phyloP scores from a whole-genome alignment of 176 grass and related monocot genomes.

The Avena insularis region DNA sequence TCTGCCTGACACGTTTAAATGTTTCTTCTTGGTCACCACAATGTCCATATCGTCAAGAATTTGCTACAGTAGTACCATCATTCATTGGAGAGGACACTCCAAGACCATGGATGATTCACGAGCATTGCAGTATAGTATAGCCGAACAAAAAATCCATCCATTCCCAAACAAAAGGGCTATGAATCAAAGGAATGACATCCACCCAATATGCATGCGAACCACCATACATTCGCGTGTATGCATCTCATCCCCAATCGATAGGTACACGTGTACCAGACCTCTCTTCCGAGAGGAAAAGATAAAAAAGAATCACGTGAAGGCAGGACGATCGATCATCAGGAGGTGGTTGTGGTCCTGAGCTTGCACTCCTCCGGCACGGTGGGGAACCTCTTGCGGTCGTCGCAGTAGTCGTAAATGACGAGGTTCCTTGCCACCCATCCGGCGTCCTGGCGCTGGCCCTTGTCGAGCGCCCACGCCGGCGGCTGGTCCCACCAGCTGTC shows the following conservation, averaged over 20 bases:
- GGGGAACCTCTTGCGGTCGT: constrained; percentile 70
- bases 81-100: not conserved
- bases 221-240: not conserved
- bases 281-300: not conserved
- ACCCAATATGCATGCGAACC: not conserved
- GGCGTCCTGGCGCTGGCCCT: constrained; percentile 62
- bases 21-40: not conserved
- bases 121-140: too few relatives aligned
- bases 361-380: constrained; percentile 65
- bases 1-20: not conserved
- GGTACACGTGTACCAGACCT: not conserved
- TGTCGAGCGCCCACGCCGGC: constrained; percentile 74
- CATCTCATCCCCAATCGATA: not conserved
- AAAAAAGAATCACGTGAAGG: not conserved
- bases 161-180: not conserved
- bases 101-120: not conserved
- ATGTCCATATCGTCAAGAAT: not conserved
- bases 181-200: constrained; percentile 9
- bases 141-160: not conserved
- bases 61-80: not conserved
- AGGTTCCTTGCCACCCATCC: constrained; percentile 78
- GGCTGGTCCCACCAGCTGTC: constrained; percentile 92
- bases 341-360: constrained; percentile 25
- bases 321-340: constrained; percentile 21
- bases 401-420: constrained; percentile 95